Evolutionary conservation across 306 rosid genomes (phyloP), one percentile per base, ranked within the genome.

Genomic region (Fragaria ananassa): DNA sequence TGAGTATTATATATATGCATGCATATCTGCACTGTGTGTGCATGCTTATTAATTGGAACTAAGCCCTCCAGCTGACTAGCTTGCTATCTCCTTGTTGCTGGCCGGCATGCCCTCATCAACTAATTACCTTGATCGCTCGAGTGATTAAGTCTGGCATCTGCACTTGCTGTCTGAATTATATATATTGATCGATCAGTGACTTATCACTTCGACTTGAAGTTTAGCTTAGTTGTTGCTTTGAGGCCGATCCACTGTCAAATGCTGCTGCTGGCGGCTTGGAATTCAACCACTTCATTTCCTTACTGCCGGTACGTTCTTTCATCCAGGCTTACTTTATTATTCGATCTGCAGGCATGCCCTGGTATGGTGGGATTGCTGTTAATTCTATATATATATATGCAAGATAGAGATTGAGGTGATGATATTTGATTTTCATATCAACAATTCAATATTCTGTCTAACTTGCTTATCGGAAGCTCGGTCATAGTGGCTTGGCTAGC

Each of bases 251-350:
- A 4, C 29, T 56, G 42, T 78, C 45, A 79, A 27, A 58, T 77
- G 72, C 85, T 76, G 72, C 85, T 76, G 67, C 27, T 39, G 76
- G 51, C 62, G 74, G 41, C 74, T 60, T 74, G 81, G 85, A 71
- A 34, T 74, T 13, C 75, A 71, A 35, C 81, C 53, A 34, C 50
- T 57, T 51, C 76, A 76, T 69, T 68, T 56, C 66, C 58, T 66
- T 79, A 44, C 70, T 70, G 70, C 83, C 69, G 86, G 84, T 80
- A 78, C 29, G 68, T 77, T 73, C 79, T 77, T 70, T 74, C 64
- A 53, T 50, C 34, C 34, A 78, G 37, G n/a, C 42, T 45, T 46
- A 31, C 35, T 46, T n/a, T 39, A 41, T n/a, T 10, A 63, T 15
- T 21, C 63, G 41, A 61, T 61, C 67, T 58, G 35, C 64, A 58